phyloP scores from a whole-genome alignment of 176 grass and related monocot species.

The Carex littledalei region DNA sequence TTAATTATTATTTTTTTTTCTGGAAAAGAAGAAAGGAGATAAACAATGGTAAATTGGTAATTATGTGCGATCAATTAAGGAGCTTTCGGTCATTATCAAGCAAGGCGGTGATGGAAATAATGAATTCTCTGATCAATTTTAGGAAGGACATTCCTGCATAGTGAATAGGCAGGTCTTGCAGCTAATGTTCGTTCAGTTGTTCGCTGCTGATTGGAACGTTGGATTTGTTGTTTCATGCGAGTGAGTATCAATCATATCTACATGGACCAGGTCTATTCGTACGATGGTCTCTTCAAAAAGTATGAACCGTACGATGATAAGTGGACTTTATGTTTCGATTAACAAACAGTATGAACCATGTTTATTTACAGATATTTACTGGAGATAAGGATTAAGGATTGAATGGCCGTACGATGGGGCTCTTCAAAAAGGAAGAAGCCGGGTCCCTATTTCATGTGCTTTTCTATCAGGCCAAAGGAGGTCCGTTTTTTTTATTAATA shows the following conservation, averaged over 20 bases:
- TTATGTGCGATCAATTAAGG: neutral
- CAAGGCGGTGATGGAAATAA: neutral
- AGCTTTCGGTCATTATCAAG: neutral
- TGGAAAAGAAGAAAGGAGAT: neutral
- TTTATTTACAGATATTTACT: neutral
- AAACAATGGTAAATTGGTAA: neutral
- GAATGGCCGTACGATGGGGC: neutral
- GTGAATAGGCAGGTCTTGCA: neutral
- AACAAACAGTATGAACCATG: neutral
- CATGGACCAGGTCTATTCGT: neutral
- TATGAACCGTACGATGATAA: neutral
- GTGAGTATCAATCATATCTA: neutral
- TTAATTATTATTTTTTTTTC: neutral
- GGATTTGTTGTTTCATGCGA: constrained; percentile 10
- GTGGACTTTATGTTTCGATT: neutral
- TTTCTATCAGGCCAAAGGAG: too few relatives aligned
- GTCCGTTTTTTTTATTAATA: too few relatives aligned
- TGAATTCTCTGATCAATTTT: neutral
- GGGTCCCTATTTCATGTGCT: neutral
- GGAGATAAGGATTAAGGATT: neutral
- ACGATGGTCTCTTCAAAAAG: neutral
- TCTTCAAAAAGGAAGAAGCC: neutral
- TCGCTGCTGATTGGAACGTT: constrained; percentile 29
- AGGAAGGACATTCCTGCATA: neutral
- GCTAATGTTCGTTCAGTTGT: neutral